These are phyloP conservation scores for Cylindrotheca fusiformis DNA, from an alignment of 108 stramenopile genomes.

Conservation along the genomic window DNA sequence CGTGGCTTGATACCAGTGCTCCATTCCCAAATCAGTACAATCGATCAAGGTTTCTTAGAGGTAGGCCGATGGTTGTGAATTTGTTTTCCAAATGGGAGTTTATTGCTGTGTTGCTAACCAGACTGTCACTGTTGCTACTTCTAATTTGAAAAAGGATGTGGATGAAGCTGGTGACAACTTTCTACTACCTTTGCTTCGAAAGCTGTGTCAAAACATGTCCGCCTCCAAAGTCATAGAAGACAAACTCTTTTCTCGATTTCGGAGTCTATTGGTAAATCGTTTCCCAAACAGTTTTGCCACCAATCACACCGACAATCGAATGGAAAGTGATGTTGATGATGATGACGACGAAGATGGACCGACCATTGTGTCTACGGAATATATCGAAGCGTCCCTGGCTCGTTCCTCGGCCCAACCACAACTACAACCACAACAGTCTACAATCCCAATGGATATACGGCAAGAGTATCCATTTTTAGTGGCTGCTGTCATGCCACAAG, in stretches of 20 bases:
- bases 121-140: too few relatives aligned
- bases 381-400: conserved; percentile 60
- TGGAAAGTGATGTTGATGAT: conserved; percentile 16
- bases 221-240: background rate
- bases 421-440: background rate
- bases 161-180: conserved; percentile 71
- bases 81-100: too few relatives aligned
- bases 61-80: too few relatives aligned
- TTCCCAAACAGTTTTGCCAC: conserved; percentile 17
- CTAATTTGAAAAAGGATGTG: conserved; percentile 53
- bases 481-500: conserved; percentile 64
- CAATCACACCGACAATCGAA: background rate
- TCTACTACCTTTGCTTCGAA: conserved; percentile 46
- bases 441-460: conserved; percentile 9
- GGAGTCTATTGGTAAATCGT: conserved; percentile 13
- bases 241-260: conserved; percentile 10
- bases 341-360: conserved; percentile 73
- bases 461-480: conserved; percentile 66
- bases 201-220: conserved; percentile 26
- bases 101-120: too few relatives aligned
- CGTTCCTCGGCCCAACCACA: conserved; percentile 29
- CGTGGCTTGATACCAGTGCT: conserved; percentile 39
- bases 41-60: conserved; percentile 75
- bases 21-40: conserved; percentile 48
- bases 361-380: conserved; percentile 56